A percentile compares a stretch with the other conserved stretches of the same genome.
Evolutionary conservation across 2,329 filamentous ascomycete genomes (phyloP).

Genomic region (Lachnellula subtilissima): DNA sequence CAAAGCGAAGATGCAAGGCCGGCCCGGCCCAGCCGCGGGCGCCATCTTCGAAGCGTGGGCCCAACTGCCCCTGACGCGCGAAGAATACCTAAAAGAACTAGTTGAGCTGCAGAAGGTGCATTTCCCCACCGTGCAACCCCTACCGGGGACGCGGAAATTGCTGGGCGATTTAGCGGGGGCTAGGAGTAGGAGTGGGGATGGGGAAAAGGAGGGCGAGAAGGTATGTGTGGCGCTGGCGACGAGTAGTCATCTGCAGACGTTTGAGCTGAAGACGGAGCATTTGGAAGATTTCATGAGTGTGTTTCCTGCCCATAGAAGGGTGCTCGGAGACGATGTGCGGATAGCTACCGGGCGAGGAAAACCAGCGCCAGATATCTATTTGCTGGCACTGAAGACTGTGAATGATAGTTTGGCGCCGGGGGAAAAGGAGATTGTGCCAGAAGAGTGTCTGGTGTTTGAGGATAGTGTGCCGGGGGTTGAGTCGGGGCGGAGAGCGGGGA

Average conservation of each 20-base stretch:
- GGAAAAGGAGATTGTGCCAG: slow-evolving; percentile 63
- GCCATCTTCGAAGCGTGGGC: slow-evolving; percentile 77
- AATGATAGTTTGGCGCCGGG: slow-evolving; percentile 66
- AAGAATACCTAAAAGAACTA: slow-evolving; percentile 60
- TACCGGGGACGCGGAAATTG: slow-evolving; percentile 72
- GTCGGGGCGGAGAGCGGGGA: slow-evolving; percentile 81
- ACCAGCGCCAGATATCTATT: slow-evolving; percentile 89
- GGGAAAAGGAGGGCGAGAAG: slow-evolving; percentile 21
- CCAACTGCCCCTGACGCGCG: slow-evolving; percentile 68
- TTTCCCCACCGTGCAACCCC: slow-evolving; percentile 70
- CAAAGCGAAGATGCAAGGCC: slow-evolving; percentile 69
- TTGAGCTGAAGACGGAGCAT: slow-evolving; percentile 39
- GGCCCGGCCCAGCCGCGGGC: slow-evolving; percentile 36
- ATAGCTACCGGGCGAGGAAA: slow-evolving; percentile 81
- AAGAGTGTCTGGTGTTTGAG: slow-evolving; percentile 94
- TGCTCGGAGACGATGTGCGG: slow-evolving; percentile 80
- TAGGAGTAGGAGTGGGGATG: slow-evolving; percentile 36
- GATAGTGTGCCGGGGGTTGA: slow-evolving; percentile 93
- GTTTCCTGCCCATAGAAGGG: slow-evolving; percentile 66
- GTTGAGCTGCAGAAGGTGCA: slow-evolving; percentile 60
- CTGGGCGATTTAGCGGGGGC: slow-evolving; percentile 49
- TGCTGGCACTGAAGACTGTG: slow-evolving; percentile 77
- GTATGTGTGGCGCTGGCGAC: slow-evolving; percentile 76
- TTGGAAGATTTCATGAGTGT: slow-evolving; percentile 54
- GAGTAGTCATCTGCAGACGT: slow-evolving; percentile 52